Evolutionary conservation across 2,329 filamentous ascomycete genomes (phyloP).

Genomic region (Colletotrichum spinosum): DNA sequence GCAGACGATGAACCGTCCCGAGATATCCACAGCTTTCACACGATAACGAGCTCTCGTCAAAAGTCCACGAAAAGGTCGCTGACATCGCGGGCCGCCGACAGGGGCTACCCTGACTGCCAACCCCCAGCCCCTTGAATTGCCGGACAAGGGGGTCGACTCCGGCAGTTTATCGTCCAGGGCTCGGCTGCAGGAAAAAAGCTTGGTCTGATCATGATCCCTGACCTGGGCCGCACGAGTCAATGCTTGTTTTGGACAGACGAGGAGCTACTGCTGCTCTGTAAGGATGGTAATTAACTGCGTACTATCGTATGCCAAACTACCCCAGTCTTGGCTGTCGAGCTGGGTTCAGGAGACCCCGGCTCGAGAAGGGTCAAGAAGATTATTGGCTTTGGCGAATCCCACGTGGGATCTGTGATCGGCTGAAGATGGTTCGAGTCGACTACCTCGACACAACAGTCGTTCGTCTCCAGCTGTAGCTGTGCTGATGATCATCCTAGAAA

Average conservation of each 20-base stretch:
- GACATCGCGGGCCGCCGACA: background rate
- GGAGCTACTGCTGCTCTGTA: background rate
- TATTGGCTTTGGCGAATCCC: background rate
- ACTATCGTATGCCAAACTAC: background rate
- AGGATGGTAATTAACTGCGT: too few species aligned
- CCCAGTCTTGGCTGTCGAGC: conserved; percentile 18
- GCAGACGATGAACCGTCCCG: background rate
- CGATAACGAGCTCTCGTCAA: conserved; percentile 4
- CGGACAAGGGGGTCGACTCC: background rate
- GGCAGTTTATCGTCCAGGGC: background rate
- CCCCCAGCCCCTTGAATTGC: background rate
- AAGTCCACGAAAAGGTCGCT: background rate
- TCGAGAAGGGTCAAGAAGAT: conserved; percentile 5
- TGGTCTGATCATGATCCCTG: conserved; percentile 7
- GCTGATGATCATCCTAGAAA: background rate
- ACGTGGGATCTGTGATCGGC: conserved; percentile 17
- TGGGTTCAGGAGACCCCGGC: too few species aligned
- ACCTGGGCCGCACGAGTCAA: conserved; percentile 22
- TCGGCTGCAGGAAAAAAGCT: conserved; percentile 26
- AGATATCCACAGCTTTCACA: background rate
- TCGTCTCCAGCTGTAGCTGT: background rate
- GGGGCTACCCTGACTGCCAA: conserved; percentile 17
- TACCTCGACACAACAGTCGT: too few species aligned
- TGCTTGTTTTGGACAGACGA: conserved; percentile 22
- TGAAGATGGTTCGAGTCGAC: background rate